Evolutionary conservation across 495 filamentous ascomycete species (phyloP).

Genomic region (Patellaria atrata): DNA sequence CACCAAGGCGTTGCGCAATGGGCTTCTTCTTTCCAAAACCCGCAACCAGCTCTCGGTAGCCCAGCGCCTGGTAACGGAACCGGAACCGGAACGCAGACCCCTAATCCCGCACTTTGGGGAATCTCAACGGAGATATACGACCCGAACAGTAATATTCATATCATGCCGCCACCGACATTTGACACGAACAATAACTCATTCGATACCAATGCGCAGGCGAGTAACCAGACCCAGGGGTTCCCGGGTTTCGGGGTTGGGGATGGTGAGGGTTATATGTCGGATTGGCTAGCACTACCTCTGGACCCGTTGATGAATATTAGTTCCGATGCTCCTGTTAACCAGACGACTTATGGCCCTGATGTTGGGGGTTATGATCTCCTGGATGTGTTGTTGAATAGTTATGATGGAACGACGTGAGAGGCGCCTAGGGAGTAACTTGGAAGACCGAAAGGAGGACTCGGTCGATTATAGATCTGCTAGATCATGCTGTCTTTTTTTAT

Average conservation of each 20-base stretch:
- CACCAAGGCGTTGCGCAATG: constrained; percentile 1
- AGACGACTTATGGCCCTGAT: constrained; percentile 29
- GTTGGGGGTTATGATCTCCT: constrained; percentile 28
- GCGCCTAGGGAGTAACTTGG: too few relatives aligned
- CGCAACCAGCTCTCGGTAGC: constrained; percentile 2
- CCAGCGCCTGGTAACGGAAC: background rate
- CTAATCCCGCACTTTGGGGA: constrained; percentile 24
- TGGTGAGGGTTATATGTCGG: constrained; percentile 14
- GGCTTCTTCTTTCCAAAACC: too few relatives aligned
- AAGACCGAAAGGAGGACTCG: too few relatives aligned
- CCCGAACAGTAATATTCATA: constrained; percentile 27
- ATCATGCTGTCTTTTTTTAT: too few relatives aligned
- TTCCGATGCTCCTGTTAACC: constrained; percentile 23
- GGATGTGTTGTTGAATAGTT: constrained; percentile 24
- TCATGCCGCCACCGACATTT: constrained; percentile 34
- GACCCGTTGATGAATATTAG: constrained; percentile 30
- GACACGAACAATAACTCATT: constrained; percentile 16
- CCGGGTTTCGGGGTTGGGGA: too few relatives aligned
- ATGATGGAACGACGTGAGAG: too few relatives aligned
- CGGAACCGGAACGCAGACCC: constrained; percentile 9
- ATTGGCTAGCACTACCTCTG: constrained; percentile 36
- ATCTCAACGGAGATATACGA: constrained; percentile 30
- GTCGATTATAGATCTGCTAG: too few relatives aligned
- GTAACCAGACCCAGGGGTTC: too few relatives aligned
- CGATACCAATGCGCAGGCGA: constrained; percentile 4